Evolutionary conservation across 75 land plant species (phyloP).

Genomic region (Cupressus sempervirens): DNA sequence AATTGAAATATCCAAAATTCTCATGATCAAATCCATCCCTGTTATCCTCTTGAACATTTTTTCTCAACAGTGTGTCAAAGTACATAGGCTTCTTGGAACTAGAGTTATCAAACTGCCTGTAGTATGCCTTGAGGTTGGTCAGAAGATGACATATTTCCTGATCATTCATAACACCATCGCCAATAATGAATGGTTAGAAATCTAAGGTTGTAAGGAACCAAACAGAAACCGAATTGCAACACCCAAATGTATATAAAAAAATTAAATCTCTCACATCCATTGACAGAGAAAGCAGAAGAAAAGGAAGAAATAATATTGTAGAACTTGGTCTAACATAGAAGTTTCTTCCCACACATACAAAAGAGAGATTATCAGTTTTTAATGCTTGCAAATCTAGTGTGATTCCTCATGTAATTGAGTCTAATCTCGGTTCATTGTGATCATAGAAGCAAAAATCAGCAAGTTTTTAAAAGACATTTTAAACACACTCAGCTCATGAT

Average conservation of each 20-base stretch:
- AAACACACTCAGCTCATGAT: no score
- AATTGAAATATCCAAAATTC: slow-evolving; percentile 36
- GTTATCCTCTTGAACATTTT: slow-evolving; percentile 14
- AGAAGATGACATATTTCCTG: slow-evolving; percentile 80
- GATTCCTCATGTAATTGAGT: not conserved
- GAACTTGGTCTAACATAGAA: not conserved
- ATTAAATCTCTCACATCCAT: slow-evolving; percentile 6
- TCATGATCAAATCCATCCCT: slow-evolving; percentile 52
- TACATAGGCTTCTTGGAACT: slow-evolving; percentile 25
- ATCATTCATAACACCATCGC: not conserved
- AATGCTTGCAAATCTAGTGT: not conserved
- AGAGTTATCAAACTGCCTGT: slow-evolving; percentile 33
- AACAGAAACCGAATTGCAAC: not conserved
- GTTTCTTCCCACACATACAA: not conserved
- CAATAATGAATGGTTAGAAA: not conserved
- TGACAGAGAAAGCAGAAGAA: not conserved
- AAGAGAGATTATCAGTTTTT: not conserved
- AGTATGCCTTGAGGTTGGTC: slow-evolving; percentile 64
- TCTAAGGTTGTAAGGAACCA: not conserved
- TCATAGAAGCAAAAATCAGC: not conserved
- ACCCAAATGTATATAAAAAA: not conserved
- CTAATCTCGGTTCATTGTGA: not conserved
- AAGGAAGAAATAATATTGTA: not conserved
- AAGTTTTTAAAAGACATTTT: no score
- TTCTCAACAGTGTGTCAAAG: slow-evolving; percentile 10